Percentiles rank a stretch among this genome's conserved stretches.
phyloP scores from a whole-genome alignment of 306 rosid genomes.

The Trifolium pratense region DNA sequence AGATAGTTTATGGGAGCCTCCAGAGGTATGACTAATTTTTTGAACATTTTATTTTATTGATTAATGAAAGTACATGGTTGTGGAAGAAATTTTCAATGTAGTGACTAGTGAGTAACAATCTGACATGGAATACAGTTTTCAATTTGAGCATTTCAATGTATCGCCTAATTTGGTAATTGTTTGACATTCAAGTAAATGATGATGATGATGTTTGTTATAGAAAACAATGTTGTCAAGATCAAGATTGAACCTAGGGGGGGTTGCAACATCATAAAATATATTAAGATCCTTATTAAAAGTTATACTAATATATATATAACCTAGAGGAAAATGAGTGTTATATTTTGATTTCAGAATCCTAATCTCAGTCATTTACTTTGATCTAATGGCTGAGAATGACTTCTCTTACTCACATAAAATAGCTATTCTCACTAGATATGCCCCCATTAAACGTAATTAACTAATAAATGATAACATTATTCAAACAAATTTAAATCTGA shows the following conservation, averaged over 20 bases:
- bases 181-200: constrained; percentile 28
- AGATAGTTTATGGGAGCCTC: constrained; percentile 88
- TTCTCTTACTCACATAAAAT: background rate
- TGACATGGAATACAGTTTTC: background rate
- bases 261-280: constrained; percentile 7
- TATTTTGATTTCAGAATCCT: background rate
- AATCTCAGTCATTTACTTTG: background rate
- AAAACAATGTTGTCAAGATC: constrained; percentile 8
- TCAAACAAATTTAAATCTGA: background rate
- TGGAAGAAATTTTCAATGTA: no score
- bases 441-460: background rate
- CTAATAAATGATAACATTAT: background rate
- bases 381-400: background rate
- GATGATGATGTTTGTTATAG: constrained; percentile 31
- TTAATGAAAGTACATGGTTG: no score
- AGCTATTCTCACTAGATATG: background rate
- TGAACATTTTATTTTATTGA: no score
- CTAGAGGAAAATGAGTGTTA: background rate
- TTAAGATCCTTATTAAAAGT: no score
- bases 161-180: constrained; percentile 16
- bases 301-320: no score
- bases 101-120: no score
- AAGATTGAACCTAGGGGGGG: background rate
- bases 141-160: constrained; percentile 2
- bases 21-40: constrained; percentile 67